Evolutionary conservation across 805 yeast genomes (phyloP).

Genomic region (Zygoascus bituminiphila): DNA sequence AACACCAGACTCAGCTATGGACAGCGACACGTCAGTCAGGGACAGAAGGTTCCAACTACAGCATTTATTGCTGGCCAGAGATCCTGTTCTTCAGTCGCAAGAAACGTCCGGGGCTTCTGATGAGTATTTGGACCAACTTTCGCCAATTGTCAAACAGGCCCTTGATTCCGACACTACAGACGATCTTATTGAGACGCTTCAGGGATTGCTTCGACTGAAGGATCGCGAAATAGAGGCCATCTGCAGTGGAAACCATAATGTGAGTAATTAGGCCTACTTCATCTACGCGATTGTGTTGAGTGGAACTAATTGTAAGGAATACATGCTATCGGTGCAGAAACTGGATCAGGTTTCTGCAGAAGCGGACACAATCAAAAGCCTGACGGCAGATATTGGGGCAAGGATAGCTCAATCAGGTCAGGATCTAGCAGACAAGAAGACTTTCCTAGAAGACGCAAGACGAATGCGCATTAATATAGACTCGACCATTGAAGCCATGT

Average conservation of each 20-base stretch:
- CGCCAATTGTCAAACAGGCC: constrained; percentile 64
- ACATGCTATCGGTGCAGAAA: constrained; percentile 43
- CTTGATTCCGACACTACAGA: constrained; percentile 46
- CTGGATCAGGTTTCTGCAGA: constrained; percentile 53
- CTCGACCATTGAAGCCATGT: constrained; percentile 62
- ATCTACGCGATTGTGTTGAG: no score
- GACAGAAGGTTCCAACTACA: constrained; percentile 19
- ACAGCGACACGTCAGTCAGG: constrained; percentile 4
- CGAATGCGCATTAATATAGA: constrained; percentile 59
- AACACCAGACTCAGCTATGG: neutral
- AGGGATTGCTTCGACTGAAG: constrained; percentile 47
- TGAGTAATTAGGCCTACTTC: no score
- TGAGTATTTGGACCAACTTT: constrained; percentile 71
- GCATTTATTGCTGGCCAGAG: constrained; percentile 18
- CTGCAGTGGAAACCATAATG: constrained; percentile 51
- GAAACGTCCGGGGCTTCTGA: constrained; percentile 28
- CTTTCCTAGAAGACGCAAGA: constrained; percentile 48
- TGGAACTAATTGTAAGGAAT: constrained; percentile 24
- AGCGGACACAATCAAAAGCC: constrained; percentile 49
- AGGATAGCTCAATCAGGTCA: constrained; percentile 57
- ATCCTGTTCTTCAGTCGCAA: constrained; percentile 13
- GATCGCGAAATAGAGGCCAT: constrained; percentile 55
- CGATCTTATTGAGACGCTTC: constrained; percentile 47
- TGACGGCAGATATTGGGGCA: constrained; percentile 47
- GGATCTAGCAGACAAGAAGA: constrained; percentile 52